Percentiles rank a stretch among this genome's conserved stretches.
These are phyloP conservation scores for Pycnococcus provasolii DNA, from an alignment of 139 green algal species.

Conservation along the genomic window DNA sequence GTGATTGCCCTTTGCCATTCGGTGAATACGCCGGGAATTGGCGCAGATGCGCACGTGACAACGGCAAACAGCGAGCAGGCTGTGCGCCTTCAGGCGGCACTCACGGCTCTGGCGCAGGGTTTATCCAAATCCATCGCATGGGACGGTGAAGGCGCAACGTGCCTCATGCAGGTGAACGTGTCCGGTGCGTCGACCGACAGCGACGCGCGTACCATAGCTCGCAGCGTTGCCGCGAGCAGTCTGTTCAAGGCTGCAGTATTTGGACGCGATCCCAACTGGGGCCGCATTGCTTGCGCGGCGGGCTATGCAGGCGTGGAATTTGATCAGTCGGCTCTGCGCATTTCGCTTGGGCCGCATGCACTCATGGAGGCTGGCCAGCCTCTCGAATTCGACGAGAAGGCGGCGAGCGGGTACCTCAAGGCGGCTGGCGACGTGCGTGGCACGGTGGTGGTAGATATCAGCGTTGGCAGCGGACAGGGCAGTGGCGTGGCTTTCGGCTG, in stretches of 20 bases:
- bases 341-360: conserved; percentile 53
- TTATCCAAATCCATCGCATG: conserved; percentile 91
- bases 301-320: conserved; percentile 84
- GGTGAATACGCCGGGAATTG: conserved; percentile 35
- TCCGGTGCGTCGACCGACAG: conserved; percentile 31
- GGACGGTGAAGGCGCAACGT: conserved; percentile 95
- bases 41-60: conserved; percentile 46
- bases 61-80: conserved; percentile 36
- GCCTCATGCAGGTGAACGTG: conserved; percentile 78
- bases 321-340: conserved; percentile 60
- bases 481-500: conserved; percentile 68
- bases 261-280: conserved; percentile 97
- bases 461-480: conserved; percentile 25
- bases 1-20: conserved; percentile 64
- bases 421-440: conserved; percentile 58
- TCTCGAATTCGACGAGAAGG: conserved; percentile 72
- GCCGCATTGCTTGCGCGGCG: conserved; percentile 86
- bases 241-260: conserved; percentile 90
- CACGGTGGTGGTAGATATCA: conserved; percentile 53
- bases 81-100: conserved; percentile 60
- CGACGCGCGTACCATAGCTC: conserved; percentile 56
- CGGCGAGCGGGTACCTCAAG: conserved; percentile 83
- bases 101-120: conserved; percentile 69
- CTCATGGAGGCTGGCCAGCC: conserved; percentile 92
- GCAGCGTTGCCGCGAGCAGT: conserved; percentile 62